These are phyloP conservation scores for Cercospora sp. DNA, from an alignment of 2,329 filamentous ascomycete species.

Conservation along the genomic window DNA sequence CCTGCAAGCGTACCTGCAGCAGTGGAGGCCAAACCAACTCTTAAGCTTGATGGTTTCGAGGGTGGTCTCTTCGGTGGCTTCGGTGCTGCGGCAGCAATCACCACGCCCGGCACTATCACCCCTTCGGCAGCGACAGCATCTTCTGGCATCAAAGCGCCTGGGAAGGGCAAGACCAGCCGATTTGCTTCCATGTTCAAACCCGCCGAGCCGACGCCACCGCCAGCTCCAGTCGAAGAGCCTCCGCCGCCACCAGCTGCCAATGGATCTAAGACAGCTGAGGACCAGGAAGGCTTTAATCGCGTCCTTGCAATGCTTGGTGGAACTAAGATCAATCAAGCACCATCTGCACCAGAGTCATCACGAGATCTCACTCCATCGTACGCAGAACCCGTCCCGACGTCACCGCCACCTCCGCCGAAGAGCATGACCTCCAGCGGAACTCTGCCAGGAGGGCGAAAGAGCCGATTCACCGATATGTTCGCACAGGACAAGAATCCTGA, in stretches of 20 bases:
- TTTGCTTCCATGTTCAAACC: constrained; percentile 72
- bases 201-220: constrained; percentile 24
- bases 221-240: constrained; percentile 17
- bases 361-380: constrained; percentile 21
- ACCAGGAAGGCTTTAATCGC: constrained; percentile 74
- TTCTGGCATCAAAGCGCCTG: constrained; percentile 22
- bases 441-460: constrained; percentile 31
- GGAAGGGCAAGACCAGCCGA: constrained; percentile 73
- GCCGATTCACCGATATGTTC: constrained; percentile 37
- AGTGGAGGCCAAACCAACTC: constrained; percentile 39
- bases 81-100: constrained; percentile 44
- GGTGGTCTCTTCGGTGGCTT: constrained; percentile 75
- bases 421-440: constrained; percentile 29
- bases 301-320: constrained; percentile 76
- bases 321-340: constrained; percentile 30
- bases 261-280: constrained; percentile 56
- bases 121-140: constrained; percentile 16
- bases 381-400: constrained; percentile 28
- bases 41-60: constrained; percentile 65
- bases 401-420: constrained; percentile 28
- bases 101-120: constrained; percentile 22
- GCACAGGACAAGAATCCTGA: constrained; percentile 36
- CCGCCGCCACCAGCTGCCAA: constrained; percentile 26
- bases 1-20: constrained; percentile 23
- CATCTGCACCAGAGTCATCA: constrained; percentile 42